A percentile compares a stretch with the other conserved stretches of the same genome.
Conservation (phyloP, 2,329 filamentous ascomycete species). For the Achaetomium macrosporum region DNA sequence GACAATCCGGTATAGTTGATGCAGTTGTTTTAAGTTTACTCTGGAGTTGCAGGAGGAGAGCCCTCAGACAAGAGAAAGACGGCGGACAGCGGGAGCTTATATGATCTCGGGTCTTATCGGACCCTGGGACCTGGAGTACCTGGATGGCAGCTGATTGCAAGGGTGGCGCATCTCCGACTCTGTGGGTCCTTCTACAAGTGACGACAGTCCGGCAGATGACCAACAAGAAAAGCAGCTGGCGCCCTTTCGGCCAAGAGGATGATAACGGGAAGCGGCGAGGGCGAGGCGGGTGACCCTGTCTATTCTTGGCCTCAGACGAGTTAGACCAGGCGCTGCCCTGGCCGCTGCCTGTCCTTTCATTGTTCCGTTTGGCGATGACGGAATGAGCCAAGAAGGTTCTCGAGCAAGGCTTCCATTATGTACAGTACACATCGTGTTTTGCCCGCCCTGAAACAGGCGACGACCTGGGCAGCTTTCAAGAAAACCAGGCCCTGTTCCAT, state of each 20-base stretch:
- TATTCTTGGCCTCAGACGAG: constrained; percentile 5
- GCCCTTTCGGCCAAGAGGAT: background rate
- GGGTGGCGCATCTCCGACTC: constrained; percentile 7
- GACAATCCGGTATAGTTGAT: background rate
- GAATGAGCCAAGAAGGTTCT: constrained; percentile 8
- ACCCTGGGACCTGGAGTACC: background rate
- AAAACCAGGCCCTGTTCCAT: too few species aligned
- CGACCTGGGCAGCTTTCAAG: too few species aligned
- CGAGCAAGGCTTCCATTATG: background rate
- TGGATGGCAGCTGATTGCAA: constrained; percentile 10
- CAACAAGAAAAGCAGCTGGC: background rate
- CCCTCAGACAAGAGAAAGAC: background rate
- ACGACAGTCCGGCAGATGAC: constrained; percentile 12
- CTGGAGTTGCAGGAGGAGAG: constrained; percentile 1
- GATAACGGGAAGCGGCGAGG: constrained; percentile 2
- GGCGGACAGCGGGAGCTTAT: constrained; percentile 10
- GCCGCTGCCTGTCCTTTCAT: background rate
- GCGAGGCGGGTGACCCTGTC: constrained; percentile 7
- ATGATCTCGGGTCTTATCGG: constrained; percentile 11
- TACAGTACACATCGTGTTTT: too few species aligned
- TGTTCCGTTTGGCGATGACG: constrained; percentile 10
- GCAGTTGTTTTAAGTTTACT: background rate
- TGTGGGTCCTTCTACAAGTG: constrained; percentile 7
- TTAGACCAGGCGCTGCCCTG: background rate
- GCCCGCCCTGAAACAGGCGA: too few species aligned